Conservation (phyloP, 2,329 filamentous ascomycete species). For the Paramyrothecium sp. region DNA sequence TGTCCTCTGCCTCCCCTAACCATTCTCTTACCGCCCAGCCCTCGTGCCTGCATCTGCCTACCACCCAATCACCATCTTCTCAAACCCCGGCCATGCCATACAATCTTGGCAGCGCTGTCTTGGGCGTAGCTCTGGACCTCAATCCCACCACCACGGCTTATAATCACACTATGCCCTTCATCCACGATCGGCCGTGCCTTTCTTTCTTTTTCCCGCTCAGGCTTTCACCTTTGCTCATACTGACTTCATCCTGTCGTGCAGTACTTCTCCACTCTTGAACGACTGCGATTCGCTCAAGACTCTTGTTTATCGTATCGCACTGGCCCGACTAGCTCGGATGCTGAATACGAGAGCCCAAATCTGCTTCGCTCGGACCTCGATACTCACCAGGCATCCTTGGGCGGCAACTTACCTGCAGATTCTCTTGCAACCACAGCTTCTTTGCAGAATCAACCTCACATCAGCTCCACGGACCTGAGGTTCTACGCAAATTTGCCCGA, state of each 20-base stretch:
- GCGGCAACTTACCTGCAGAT: background rate
- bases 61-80: background rate
- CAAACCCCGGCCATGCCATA: background rate
- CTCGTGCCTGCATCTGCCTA: background rate
- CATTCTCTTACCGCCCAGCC: background rate
- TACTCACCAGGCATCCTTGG: background rate
- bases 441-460: slow-evolving; percentile 23
- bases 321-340: slow-evolving; percentile 22
- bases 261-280: slow-evolving; percentile 74
- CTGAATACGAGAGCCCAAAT: slow-evolving; percentile 14
- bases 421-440: slow-evolving; percentile 2
- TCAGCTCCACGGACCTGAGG: slow-evolving; percentile 56
- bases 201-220: slow-evolving; percentile 4
- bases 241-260: slow-evolving; percentile 28
- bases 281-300: slow-evolving; percentile 61
- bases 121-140: slow-evolving; percentile 1
- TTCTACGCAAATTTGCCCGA: slow-evolving; percentile 72
- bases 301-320: slow-evolving; percentile 22
- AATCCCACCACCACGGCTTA: slow-evolving; percentile 2
- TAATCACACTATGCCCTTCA: background rate
- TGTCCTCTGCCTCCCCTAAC: background rate
- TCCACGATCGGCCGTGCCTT: background rate
- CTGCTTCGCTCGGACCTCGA: background rate
- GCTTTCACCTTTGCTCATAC: background rate
- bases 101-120: background rate